Evolutionary conservation across 768 basidiomycete species (phyloP).

Genomic region (Kwoniella sp.): DNA sequence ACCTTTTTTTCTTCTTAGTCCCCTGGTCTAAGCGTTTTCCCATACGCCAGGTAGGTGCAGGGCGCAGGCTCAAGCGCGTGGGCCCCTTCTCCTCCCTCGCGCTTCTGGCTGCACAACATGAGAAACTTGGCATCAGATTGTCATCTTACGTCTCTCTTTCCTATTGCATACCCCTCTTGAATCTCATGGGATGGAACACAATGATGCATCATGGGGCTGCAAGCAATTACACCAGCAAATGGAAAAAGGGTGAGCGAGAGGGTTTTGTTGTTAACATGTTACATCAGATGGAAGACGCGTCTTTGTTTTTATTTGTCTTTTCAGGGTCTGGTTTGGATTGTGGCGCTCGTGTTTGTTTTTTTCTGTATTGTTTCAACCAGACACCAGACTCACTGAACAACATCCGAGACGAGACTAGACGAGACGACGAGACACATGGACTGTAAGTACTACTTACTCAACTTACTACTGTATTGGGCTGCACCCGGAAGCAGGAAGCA

Average conservation of each 20-base stretch:
- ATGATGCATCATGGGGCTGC: too few relatives aligned
- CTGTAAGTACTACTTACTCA: too few relatives aligned
- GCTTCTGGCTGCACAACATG: neutral
- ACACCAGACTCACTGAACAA: too few relatives aligned
- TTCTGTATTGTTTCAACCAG: neutral
- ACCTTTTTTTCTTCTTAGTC: neutral
- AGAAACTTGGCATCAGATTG: neutral
- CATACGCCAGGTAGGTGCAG: neutral
- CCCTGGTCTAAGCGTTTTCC: constrained; percentile 2
- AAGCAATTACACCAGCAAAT: neutral
- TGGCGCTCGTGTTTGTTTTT: neutral
- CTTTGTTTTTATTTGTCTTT: neutral
- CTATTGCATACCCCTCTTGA: neutral
- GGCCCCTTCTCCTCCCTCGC: neutral
- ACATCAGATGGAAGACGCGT: neutral
- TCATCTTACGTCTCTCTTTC: neutral
- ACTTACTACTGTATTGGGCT: too few relatives aligned
- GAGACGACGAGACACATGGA: too few relatives aligned
- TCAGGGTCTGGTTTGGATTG: neutral
- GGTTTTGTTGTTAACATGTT: neutral
- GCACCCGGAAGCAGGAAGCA: too few relatives aligned
- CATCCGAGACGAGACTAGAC: too few relatives aligned
- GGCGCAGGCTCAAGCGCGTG: too few relatives aligned
- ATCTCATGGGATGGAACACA: neutral
- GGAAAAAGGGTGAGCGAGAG: neutral